phyloP scores from a whole-genome alignment of 2,329 filamentous ascomycete species.

The Incumbomyces lentus region DNA sequence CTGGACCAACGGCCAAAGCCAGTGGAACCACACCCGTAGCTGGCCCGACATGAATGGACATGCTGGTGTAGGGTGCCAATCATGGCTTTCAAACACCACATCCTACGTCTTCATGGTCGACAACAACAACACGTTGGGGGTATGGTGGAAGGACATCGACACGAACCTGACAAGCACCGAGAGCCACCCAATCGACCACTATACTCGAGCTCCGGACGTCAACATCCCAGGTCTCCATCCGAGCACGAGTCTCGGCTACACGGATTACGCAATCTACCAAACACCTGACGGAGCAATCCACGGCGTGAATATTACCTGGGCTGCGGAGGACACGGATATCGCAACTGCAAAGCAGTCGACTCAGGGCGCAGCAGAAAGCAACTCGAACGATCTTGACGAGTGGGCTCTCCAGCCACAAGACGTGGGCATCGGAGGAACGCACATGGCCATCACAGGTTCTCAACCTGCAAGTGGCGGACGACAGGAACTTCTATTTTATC shows the following conservation, averaged over 20 bases:
- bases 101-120: slow-evolving; percentile 6
- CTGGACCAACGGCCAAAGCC: slow-evolving; percentile 2
- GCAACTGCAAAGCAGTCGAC: neutral
- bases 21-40: neutral
- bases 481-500: slow-evolving; percentile 2
- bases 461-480: neutral
- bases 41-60: slow-evolving; percentile 3
- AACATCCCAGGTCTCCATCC: neutral
- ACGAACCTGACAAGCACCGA: neutral
- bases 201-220: neutral
- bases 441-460: slow-evolving; percentile 4
- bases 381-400: neutral
- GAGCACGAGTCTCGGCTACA: slow-evolving; percentile 1
- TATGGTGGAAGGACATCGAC: slow-evolving; percentile 5
- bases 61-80: slow-evolving; percentile 5
- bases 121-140: slow-evolving; percentile 2
- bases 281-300: neutral
- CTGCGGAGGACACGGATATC: slow-evolving; percentile 1
- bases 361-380: neutral
- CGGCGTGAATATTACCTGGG: slow-evolving; percentile 5
- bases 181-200: slow-evolving; percentile 2
- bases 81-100: slow-evolving; percentile 2
- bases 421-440: neutral
- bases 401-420: slow-evolving; percentile 1
- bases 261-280: slow-evolving; percentile 2